Percentiles rank a stretch among this genome's conserved stretches.
These are phyloP conservation scores for Cryptosporidium parvum DNA, from an alignment of 169 alveolate genomes.

Conservation along the genomic window DNA sequence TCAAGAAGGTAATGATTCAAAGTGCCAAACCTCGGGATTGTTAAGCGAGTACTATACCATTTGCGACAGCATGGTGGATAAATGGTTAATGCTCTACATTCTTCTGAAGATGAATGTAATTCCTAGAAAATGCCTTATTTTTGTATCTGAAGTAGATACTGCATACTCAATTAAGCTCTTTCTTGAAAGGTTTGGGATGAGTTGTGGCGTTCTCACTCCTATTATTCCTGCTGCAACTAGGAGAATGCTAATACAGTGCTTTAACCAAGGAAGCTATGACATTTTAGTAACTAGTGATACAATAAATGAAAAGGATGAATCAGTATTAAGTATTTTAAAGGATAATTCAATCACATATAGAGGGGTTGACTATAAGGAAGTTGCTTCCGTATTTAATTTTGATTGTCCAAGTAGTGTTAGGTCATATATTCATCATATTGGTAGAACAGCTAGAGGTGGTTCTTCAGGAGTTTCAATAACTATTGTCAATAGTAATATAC, in stretches of 20 bases:
- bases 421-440: constrained; percentile 70
- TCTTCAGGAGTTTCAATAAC: constrained; percentile 61
- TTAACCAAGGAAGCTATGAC: constrained; percentile 67
- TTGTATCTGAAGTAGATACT: constrained; percentile 54
- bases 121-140: constrained; percentile 58
- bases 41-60: constrained; percentile 36
- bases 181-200: constrained; percentile 60
- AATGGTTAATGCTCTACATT: constrained; percentile 64
- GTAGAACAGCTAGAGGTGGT: constrained; percentile 72
- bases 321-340: constrained; percentile 1
- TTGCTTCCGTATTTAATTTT: constrained; percentile 65
- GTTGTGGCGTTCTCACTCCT: constrained; percentile 57
- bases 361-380: constrained; percentile 68
- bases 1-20: not conserved
- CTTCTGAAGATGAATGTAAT: constrained; percentile 66
- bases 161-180: constrained; percentile 61
- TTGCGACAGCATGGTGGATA: constrained; percentile 27
- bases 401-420: constrained; percentile 64
- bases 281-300: constrained; percentile 53
- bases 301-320: constrained; percentile 27
- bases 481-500: constrained; percentile 42
- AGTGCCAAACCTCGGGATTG: not conserved
- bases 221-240: constrained; percentile 73
- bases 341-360: constrained; percentile 53
- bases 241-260: constrained; percentile 65